Evolutionary conservation across 495 filamentous ascomycete genomes (phyloP).

Genomic region (Penicillium steckii): DNA sequence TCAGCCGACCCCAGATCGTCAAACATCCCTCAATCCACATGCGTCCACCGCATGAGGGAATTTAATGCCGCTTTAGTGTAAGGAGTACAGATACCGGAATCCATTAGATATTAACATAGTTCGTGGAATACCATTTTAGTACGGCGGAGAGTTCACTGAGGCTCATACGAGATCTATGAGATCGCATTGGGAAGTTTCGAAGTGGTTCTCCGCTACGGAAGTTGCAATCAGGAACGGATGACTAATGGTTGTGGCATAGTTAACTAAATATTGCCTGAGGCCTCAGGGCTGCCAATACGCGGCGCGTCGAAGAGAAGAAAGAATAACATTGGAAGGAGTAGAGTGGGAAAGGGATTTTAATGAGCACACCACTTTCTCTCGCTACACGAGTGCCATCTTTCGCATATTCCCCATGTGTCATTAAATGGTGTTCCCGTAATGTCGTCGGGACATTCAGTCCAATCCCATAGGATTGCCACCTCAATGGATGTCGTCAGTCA

Average conservation of each 20-base stretch:
- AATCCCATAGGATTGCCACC: slow-evolving; percentile 45
- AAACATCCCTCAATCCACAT: neutral
- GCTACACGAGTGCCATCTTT: neutral
- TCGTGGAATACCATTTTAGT: too few relatives aligned
- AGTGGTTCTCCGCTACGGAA: neutral
- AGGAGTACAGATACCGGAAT: too few relatives aligned
- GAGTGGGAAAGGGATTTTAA: neutral
- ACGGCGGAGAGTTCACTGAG: too few relatives aligned
- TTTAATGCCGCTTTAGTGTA: neutral
- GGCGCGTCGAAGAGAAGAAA: neutral
- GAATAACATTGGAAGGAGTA: neutral
- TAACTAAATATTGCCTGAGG: neutral
- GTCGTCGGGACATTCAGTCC: slow-evolving; percentile 30
- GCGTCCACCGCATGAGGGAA: neutral
- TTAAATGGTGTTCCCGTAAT: slow-evolving; percentile 11
- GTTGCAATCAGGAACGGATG: slow-evolving; percentile 1
- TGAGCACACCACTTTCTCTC: neutral
- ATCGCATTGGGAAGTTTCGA: neutral
- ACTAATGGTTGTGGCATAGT: neutral
- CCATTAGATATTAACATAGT: too few relatives aligned
- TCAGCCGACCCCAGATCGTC: neutral
- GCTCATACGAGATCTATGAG: too few relatives aligned
- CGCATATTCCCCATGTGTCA: neutral
- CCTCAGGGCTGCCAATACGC: neutral
- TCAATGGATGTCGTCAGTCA: slow-evolving; percentile 45